Conservation (phyloP, 257 asterid species). For the Solanum corneliomulleri region DNA sequence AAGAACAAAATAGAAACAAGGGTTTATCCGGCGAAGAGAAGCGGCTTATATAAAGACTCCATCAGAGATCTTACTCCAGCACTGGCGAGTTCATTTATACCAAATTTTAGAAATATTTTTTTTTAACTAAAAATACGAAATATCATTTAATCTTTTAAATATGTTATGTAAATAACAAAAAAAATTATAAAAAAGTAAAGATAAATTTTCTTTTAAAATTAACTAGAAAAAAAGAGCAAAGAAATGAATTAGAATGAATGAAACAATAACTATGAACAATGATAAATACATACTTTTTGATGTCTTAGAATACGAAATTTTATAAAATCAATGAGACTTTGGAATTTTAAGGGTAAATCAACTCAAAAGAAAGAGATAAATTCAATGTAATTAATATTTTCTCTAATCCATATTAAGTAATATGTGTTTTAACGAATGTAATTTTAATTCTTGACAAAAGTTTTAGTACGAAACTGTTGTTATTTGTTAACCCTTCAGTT, state of each 20-base stretch:
- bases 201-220: too few species aligned
- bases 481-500: background rate
- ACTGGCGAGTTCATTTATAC: background rate
- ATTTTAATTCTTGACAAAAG: background rate
- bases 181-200: too few species aligned
- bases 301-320: background rate
- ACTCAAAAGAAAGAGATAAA: background rate
- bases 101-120: background rate
- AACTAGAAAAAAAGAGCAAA: too few species aligned
- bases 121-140: too few species aligned
- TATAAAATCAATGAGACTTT: background rate
- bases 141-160: background rate
- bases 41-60: background rate
- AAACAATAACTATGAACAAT: too few species aligned
- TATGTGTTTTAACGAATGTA: background rate
- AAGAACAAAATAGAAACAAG: background rate
- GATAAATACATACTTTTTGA: rapidly evolving
- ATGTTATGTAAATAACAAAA: too few species aligned
- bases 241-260: too few species aligned
- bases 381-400: too few species aligned
- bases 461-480: background rate
- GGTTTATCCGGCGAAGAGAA: background rate
- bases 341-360: too few species aligned
- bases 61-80: background rate
- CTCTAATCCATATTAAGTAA: background rate